Evolutionary conservation across 352 stramenopile species (phyloP), one percentile per base, ranked within the genome.

Genomic region (Phytophthora citricola): DNA sequence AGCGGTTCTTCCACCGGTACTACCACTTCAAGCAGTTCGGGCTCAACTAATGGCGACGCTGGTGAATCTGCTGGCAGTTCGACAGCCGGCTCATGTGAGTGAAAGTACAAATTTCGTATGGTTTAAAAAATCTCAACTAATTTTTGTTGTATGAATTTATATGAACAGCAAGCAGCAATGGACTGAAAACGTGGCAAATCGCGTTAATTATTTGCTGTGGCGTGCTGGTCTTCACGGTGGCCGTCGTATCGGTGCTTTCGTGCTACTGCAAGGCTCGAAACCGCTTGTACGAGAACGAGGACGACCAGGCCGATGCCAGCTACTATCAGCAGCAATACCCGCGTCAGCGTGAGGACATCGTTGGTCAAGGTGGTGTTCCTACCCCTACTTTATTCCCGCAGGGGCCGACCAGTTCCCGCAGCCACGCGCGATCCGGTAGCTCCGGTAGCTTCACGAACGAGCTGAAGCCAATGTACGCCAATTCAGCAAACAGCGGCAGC

Each of bases 181-280:
- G 75, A 5, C 62, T 87, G 31, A 59, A 74, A 36, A 83, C 67
- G 49, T 87, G 78, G 78, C 78, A 87, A 47, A 85, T 87, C 48
- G 71, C 71, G 39, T 52, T 87, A 11, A 87, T 87, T 57, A 87
- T 87, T 56, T 87, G 76, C 68, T 87, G 69, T 48, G 74, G 68
- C 5, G 66, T 76, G 58, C 58, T 87, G 46, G 68, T 83, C 20
- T 87, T 87, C 47, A 73, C 66, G 10, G 78, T 87, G 22, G 78
- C 75, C 2, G 63, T 81, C 24, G 68, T 85, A 17, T 76, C 78
- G 56, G 69, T 87, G 51, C 67, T 87, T 50, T 81, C 76, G 36
- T 87, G 78, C 66, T 87, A 85, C 62, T 87, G 78, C 62, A 83
- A 83, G 56, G 76, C 78, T 12, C 70, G 76, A 3, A 78, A 74